These are phyloP conservation scores for Lachnellula hyalina DNA, from an alignment of 2,329 filamentous ascomycete genomes.

Conservation along the genomic window DNA sequence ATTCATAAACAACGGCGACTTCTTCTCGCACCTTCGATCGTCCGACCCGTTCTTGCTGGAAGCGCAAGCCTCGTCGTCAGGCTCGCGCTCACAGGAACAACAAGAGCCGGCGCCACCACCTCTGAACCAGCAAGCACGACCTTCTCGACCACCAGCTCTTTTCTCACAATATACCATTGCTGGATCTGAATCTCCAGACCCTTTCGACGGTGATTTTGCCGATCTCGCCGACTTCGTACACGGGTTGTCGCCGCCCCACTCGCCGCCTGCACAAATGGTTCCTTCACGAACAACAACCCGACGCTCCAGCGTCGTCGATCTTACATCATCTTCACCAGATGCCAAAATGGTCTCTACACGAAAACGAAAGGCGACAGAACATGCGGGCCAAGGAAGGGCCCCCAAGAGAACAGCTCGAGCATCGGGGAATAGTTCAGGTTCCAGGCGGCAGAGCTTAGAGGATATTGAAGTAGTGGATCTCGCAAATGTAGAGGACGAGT, in stretches of 20 bases:
- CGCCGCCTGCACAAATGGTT: neutral
- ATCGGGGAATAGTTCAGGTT: neutral
- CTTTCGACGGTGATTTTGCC: slow-evolving; percentile 15
- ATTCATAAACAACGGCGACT: slow-evolving; percentile 8
- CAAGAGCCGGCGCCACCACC: slow-evolving; percentile 11
- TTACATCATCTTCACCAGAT: slow-evolving; percentile 22
- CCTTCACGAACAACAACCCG: slow-evolving; percentile 4
- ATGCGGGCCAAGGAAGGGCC: slow-evolving; percentile 5
- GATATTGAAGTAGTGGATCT: slow-evolving; percentile 26
- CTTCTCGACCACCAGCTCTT: neutral
- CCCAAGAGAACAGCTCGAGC: slow-evolving; percentile 8
- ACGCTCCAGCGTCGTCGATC: slow-evolving; percentile 23
- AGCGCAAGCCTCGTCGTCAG: neutral
- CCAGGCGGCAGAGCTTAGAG: slow-evolving; percentile 8
- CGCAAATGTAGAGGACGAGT: slow-evolving; percentile 22
- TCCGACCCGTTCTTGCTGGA: slow-evolving; percentile 5
- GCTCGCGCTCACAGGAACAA: neutral
- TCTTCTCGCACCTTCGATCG: neutral
- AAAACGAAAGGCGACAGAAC: slow-evolving; percentile 23
- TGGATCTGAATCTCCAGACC: slow-evolving; percentile 19
- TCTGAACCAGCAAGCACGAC: slow-evolving; percentile 18
- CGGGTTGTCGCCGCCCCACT: neutral
- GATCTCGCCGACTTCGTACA: slow-evolving; percentile 5
- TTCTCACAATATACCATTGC: slow-evolving; percentile 9
- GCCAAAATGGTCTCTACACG: slow-evolving; percentile 13